A percentile compares a stretch with the other conserved stretches of the same genome.
These are phyloP conservation scores for Suillus ampliporus DNA, from an alignment of 768 basidiomycete genomes.

Conservation along the genomic window DNA sequence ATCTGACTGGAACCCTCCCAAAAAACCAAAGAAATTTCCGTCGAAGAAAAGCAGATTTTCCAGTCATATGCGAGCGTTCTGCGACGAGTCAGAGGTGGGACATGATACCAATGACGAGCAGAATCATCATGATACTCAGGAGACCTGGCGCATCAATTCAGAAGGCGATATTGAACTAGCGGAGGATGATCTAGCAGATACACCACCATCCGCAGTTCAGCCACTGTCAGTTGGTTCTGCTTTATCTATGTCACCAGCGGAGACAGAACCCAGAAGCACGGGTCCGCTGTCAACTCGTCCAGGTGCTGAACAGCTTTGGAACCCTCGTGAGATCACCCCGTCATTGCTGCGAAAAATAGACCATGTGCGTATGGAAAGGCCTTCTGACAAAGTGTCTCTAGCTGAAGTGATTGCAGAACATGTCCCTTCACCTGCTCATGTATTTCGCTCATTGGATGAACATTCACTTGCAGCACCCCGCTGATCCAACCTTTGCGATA, in stretches of 20 bases:
- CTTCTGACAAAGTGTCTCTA: not conserved
- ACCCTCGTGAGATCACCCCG: constrained; percentile 64
- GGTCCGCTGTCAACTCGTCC: too few species aligned
- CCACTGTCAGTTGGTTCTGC: constrained; percentile 32
- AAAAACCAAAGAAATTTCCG: constrained; percentile 32
- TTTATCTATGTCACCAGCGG: not conserved
- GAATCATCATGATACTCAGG: constrained; percentile 17
- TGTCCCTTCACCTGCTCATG: constrained; percentile 78
- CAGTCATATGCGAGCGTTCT: constrained; percentile 43
- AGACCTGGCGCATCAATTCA: constrained; percentile 42
- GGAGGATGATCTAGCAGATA: constrained; percentile 40
- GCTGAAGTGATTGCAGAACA: constrained; percentile 50
- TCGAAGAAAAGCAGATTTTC: constrained; percentile 18
- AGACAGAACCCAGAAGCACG: not conserved
- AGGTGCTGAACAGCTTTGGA: not conserved
- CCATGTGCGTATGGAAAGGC: constrained; percentile 53
- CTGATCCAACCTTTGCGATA: constrained; percentile 45
- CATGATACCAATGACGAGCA: constrained; percentile 5
- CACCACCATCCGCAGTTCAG: constrained; percentile 47
- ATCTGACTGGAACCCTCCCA: constrained; percentile 66
- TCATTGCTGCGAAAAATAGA: constrained; percentile 62
- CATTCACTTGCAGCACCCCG: constrained; percentile 53
- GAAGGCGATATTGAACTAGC: constrained; percentile 51
- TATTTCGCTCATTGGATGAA: constrained; percentile 87
- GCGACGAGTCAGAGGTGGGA: constrained; percentile 29